phyloP scores from a whole-genome alignment of 2,329 filamentous ascomycete genomes.

The Aspergillus novofumigatus region DNA sequence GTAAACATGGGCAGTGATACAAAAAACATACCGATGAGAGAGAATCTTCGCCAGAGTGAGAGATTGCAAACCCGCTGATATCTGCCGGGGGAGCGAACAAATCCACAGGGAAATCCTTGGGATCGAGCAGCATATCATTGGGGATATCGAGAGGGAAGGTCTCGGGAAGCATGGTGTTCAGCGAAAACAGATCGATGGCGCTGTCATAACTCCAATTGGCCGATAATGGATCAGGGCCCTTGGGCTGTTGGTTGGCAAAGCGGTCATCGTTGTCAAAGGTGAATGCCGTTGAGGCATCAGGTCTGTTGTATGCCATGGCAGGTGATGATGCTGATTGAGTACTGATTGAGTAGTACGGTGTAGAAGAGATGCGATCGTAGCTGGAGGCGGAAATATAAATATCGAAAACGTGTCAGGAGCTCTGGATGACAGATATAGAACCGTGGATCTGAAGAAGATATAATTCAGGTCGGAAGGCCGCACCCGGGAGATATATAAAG shows the following conservation, averaged over 20 bases:
- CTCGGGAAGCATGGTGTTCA: constrained; percentile 30
- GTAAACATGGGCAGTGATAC: constrained; percentile 14
- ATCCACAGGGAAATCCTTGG: constrained; percentile 29
- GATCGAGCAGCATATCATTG: constrained; percentile 25
- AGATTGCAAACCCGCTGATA: constrained; percentile 30
- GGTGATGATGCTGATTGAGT: neutral
- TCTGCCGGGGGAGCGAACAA: constrained; percentile 26
- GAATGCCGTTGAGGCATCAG: constrained; percentile 4
- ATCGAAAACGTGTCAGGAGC: neutral
- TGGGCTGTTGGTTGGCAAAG: constrained; percentile 6
- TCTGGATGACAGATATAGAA: constrained; percentile 8
- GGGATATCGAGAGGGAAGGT: constrained; percentile 27
- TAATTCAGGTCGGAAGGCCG: constrained; percentile 1
- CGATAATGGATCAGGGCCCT: constrained; percentile 29
- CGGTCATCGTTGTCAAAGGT: constrained; percentile 12
- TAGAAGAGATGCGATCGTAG: neutral
- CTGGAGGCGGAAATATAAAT: neutral
- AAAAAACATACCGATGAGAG: constrained; percentile 21
- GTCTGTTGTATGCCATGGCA: constrained; percentile 11
- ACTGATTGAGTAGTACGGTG: neutral
- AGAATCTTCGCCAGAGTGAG: constrained; percentile 26
- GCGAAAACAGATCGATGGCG: constrained; percentile 31
- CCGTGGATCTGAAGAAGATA: constrained; percentile 11
- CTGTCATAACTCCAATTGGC: constrained; percentile 36
- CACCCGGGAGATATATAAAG: constrained; percentile 11